phyloP scores from a whole-genome alignment of 176 grass and related monocot species.

The Coix lacrymajobi region DNA sequence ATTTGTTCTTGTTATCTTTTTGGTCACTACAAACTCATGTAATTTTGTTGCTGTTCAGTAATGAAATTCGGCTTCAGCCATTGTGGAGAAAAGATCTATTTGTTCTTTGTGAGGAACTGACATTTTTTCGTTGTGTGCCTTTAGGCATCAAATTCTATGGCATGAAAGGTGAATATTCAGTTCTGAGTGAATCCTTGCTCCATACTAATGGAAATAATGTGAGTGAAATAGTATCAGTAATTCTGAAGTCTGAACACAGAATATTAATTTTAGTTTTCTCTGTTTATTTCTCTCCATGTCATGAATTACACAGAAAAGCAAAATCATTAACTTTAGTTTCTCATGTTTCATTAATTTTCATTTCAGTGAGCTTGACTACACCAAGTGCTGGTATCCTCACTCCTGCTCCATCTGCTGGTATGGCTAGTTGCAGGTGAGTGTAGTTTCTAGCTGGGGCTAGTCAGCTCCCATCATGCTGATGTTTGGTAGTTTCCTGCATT shows the following conservation, averaged over 20 bases:
- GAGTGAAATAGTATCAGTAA: background rate
- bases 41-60: no score
- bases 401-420: background rate
- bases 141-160: background rate
- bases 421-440: conserved; percentile 4
- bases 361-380: background rate
- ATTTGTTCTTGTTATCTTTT: background rate
- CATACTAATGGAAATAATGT: background rate
- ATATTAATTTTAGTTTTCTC: conserved; percentile 12
- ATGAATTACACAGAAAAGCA: background rate
- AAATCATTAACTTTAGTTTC: background rate
- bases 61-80: no score
- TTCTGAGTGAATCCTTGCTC: background rate
- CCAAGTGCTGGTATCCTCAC: background rate
- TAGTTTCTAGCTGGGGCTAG: background rate
- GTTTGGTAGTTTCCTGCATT: background rate
- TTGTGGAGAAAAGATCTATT: no score
- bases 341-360: background rate
- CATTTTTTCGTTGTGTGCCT: background rate
- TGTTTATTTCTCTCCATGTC: background rate
- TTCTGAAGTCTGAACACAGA: background rate
- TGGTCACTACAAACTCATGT: no score
- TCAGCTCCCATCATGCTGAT: background rate
- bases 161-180: background rate
- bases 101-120: background rate